phyloP scores from a whole-genome alignment of 1,139 yeast species.

The Lodderomyces metapsilosis region DNA sequence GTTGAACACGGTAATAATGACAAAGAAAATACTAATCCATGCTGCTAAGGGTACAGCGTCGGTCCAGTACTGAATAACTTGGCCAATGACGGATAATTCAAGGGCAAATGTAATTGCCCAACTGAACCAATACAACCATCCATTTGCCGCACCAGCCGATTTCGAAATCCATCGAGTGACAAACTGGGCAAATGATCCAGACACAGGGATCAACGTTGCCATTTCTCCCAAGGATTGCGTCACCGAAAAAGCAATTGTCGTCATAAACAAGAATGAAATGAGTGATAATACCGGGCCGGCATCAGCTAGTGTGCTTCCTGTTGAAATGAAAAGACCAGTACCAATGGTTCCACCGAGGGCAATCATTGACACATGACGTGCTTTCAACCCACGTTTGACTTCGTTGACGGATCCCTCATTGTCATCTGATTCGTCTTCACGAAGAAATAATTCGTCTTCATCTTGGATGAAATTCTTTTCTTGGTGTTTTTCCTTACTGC shows the following conservation, averaged over 20 bases:
- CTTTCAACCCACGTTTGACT: slow-evolving; percentile 43
- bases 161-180: slow-evolving; percentile 64
- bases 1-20: slow-evolving; percentile 33
- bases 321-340: slow-evolving; percentile 60
- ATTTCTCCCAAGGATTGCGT: slow-evolving; percentile 74
- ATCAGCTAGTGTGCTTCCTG: slow-evolving; percentile 43
- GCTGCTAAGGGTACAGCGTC: slow-evolving; percentile 66
- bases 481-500: slow-evolving; percentile 10
- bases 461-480: slow-evolving; percentile 8
- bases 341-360: slow-evolving; percentile 67
- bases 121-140: slow-evolving; percentile 83
- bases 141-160: slow-evolving; percentile 76
- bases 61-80: slow-evolving; percentile 76
- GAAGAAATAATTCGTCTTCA: slow-evolving; percentile 7
- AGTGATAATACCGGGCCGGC: slow-evolving; percentile 77
- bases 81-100: slow-evolving; percentile 78
- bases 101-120: slow-evolving; percentile 86
- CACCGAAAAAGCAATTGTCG: slow-evolving; percentile 60
- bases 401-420: slow-evolving; percentile 13
- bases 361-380: slow-evolving; percentile 71
- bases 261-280: slow-evolving; percentile 65
- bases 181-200: slow-evolving; percentile 60
- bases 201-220: slow-evolving; percentile 70
- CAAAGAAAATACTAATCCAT: slow-evolving; percentile 72
- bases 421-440: slow-evolving; percentile 7